A percentile compares a stretch with the other conserved stretches of the same genome.
Conservation (phyloP, 2,329 filamentous ascomycete genomes). For the Monosporascus sp. region DNA sequence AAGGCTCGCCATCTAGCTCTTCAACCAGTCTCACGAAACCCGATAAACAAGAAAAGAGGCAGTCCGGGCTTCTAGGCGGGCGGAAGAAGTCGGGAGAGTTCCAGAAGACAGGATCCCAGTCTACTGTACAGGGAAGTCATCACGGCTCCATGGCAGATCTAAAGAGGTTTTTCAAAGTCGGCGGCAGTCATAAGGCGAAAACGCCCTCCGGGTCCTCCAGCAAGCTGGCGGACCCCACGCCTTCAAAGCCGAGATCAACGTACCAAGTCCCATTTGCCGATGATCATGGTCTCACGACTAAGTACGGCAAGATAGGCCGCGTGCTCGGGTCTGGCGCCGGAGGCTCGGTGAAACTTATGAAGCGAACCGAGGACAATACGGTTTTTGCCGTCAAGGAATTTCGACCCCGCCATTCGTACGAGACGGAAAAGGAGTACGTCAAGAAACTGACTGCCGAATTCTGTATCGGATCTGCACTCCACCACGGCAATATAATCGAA, state of each 20-base stretch:
- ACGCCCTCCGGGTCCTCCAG: conserved; percentile 37
- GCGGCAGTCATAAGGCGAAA: conserved; percentile 64
- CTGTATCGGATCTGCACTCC: conserved; percentile 92
- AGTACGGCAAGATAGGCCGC: conserved; percentile 93
- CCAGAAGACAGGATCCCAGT: conserved; percentile 41
- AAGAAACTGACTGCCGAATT: conserved; percentile 99
- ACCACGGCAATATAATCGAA: conserved; percentile 97
- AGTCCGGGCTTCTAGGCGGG: conserved; percentile 38
- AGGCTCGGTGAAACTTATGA: conserved; percentile 90
- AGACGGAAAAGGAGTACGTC: conserved; percentile 90
- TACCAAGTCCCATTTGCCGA: conserved; percentile 84
- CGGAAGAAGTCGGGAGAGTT: conserved; percentile 38
- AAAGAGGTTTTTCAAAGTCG: conserved; percentile 92
- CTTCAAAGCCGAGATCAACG: conserved; percentile 40
- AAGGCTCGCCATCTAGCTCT: conserved; percentile 50
- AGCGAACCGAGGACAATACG: conserved; percentile 82
- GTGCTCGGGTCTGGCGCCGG: conserved; percentile 91
- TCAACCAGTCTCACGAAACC: conserved; percentile 44
- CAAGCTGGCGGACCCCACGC: conserved; percentile 15
- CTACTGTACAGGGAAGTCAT: conserved; percentile 41
- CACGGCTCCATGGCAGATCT: conserved; percentile 89
- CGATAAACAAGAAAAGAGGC: conserved; percentile 44
- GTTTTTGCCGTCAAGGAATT: conserved; percentile 99
- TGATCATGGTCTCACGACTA: conserved; percentile 83
- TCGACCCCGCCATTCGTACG: conserved; percentile 82